These are phyloP conservation scores for Didymella lethalis DNA, from an alignment of 2,329 filamentous ascomycete genomes.

Conservation along the genomic window DNA sequence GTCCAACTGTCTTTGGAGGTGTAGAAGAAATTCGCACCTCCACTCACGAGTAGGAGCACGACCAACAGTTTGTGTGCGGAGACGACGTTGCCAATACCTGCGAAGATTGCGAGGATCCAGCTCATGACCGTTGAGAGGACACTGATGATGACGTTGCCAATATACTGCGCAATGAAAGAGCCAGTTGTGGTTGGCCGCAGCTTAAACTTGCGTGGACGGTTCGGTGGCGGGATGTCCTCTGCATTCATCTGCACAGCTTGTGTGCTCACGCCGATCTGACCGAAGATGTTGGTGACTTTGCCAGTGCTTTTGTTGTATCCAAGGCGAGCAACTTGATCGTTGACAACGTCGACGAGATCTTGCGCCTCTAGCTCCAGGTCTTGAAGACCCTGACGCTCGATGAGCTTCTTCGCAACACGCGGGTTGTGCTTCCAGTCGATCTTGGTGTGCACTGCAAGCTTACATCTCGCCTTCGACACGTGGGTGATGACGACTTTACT, in stretches of 20 bases:
- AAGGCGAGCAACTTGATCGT: conserved; percentile 78
- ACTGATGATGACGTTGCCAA: conserved; percentile 77
- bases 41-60: conserved; percentile 70
- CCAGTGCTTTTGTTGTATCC: conserved; percentile 77
- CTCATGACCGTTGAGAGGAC: conserved; percentile 78
- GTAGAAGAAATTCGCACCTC: conserved; percentile 76
- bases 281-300: conserved; percentile 81
- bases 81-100: conserved; percentile 71
- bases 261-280: conserved; percentile 73
- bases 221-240: conserved; percentile 48
- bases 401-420: conserved; percentile 56
- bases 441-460: conserved; percentile 84
- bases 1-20: conserved; percentile 74
- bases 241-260: conserved; percentile 61
- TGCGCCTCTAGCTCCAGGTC: conserved; percentile 77
- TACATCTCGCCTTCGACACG: conserved; percentile 88
- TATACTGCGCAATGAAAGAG: conserved; percentile 75
- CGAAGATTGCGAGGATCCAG: conserved; percentile 73
- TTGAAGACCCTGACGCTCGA: conserved; percentile 73
- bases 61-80: conserved; percentile 80
- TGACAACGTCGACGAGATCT: conserved; percentile 76
- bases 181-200: conserved; percentile 66
- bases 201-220: conserved; percentile 50
- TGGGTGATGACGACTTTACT: conserved; percentile 95
- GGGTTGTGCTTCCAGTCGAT: conserved; percentile 79